Evolutionary conservation across 2,329 filamentous ascomycete species (phyloP).

Genomic region (Ceratocystis smalleyi): DNA sequence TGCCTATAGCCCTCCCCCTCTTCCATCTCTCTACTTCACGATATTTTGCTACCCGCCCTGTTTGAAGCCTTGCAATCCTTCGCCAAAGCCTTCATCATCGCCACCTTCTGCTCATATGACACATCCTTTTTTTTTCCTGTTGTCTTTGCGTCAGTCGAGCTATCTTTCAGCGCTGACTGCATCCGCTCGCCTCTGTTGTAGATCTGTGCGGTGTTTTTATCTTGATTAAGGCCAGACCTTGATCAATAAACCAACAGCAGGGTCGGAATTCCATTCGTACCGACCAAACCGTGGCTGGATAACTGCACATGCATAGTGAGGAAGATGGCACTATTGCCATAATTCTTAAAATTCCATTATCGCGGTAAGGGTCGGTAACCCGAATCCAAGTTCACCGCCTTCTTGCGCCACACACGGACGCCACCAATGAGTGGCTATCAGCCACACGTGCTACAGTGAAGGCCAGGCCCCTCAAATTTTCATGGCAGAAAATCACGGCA

Average conservation of each 20-base stretch:
- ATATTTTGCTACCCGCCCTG: not conserved
- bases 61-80: not conserved
- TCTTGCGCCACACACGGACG: not conserved
- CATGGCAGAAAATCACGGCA: conserved; percentile 11
- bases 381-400: not conserved
- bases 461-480: conserved; percentile 16
- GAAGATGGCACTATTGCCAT: no score
- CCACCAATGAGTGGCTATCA: not conserved
- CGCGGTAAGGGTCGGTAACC: not conserved
- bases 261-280: no score
- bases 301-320: no score
- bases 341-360: no score
- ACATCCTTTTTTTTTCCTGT: not conserved
- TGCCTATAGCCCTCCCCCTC: not conserved
- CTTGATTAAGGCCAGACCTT: not conserved
- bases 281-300: no score
- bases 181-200: not conserved
- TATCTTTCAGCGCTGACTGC: not conserved
- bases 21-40: not conserved
- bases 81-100: not conserved
- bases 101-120: not conserved
- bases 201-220: not conserved
- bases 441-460: conserved; percentile 5
- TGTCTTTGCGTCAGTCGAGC: not conserved
- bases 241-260: no score